Conservation (phyloP, 257 asterid genomes). For the Solanum sejunctum region DNA sequence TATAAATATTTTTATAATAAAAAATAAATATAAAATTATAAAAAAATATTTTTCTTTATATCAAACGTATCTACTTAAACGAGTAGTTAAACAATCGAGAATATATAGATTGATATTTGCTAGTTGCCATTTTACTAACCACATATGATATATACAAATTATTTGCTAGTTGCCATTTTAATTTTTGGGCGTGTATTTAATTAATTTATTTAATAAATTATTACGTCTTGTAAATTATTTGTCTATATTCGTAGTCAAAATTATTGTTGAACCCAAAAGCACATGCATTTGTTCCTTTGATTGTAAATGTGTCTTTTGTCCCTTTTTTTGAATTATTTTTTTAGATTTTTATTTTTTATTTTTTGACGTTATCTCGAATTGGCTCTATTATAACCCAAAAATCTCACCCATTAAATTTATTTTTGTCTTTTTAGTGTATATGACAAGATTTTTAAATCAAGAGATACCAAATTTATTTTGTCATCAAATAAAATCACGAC, state of each 20-base stretch:
- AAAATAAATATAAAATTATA: neutral
- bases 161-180: neutral
- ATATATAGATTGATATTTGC: neutral
- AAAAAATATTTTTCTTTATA: neutral
- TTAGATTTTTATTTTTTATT: neutral
- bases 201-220: neutral
- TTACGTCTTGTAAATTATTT: neutral
- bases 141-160: neutral
- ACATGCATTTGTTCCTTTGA: neutral
- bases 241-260: neutral
- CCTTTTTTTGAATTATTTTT: neutral
- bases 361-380: neutral
- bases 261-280: neutral
- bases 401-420: neutral
- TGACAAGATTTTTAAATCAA: neutral
- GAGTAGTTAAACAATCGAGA: neutral
- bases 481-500: neutral
- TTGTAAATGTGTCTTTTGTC: neutral
- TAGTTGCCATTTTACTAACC: neutral
- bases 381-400: neutral
- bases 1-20: accelerated
- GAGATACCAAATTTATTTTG: neutral
- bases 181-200: neutral
- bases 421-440: neutral
- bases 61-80: neutral